phyloP scores from a whole-genome alignment of 2,329 filamentous ascomycete genomes.

The Diaporthe sp. region DNA sequence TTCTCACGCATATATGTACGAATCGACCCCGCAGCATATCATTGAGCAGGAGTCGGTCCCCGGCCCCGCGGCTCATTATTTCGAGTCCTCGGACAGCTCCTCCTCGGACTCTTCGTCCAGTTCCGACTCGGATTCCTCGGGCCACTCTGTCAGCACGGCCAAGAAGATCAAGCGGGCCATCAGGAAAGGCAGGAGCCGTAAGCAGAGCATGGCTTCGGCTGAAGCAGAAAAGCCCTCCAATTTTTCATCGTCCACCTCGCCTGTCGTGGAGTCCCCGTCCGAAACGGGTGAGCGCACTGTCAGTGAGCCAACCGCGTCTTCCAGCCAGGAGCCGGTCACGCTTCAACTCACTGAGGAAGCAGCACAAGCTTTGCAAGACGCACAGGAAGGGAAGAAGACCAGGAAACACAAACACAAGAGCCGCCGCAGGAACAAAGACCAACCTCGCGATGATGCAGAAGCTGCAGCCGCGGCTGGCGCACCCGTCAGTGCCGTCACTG shows the following conservation, averaged over 20 bases:
- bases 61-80: constrained; percentile 76
- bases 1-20: constrained; percentile 77
- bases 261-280: constrained; percentile 16
- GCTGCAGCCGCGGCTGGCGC: constrained; percentile 2
- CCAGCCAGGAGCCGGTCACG: constrained; percentile 36
- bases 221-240: constrained; percentile 54
- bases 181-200: constrained; percentile 73
- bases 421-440: constrained; percentile 47
- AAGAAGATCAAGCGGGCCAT: constrained; percentile 77
- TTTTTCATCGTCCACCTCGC: constrained; percentile 6
- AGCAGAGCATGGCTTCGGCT: constrained; percentile 68
- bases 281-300: constrained; percentile 18
- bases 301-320: constrained; percentile 43
- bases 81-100: constrained; percentile 66
- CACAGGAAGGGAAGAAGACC: constrained; percentile 45
- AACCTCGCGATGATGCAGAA: constrained; percentile 39
- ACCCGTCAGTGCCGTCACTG: not conserved
- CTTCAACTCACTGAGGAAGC: constrained; percentile 39
- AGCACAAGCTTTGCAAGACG: constrained; percentile 34
- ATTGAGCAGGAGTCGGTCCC: constrained; percentile 75
- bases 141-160: constrained; percentile 60
- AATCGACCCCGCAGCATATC: constrained; percentile 77
- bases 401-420: constrained; percentile 36
- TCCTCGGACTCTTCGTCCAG: constrained; percentile 57
- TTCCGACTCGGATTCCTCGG: constrained; percentile 71